Base-by-base conservation (phyloP, 1,284 basidiomycete genomes). In the Marasmius tenuissimus region DNA sequence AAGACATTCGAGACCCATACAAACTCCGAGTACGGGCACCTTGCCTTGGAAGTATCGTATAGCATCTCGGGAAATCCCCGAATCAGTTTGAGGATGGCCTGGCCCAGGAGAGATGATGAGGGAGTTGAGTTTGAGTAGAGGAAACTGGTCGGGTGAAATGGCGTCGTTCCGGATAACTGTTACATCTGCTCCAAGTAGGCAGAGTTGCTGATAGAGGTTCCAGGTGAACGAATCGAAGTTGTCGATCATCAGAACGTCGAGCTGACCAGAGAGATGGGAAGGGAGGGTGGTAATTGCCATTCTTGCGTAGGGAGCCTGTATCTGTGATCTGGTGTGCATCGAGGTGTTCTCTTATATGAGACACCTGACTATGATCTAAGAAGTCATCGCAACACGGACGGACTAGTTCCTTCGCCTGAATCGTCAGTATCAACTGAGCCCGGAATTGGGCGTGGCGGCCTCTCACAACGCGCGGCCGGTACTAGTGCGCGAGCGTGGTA, bases 51-150 rank as follows among this genome's bases (percentile, higher is more conserved):
- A 98, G 76, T 93, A 93, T 65, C 85, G 81, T 72, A 99, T 93
- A 22, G 92, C 94, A 14, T 92, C 91, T 66, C 91, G 86, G 5
- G 93, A 96, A 70, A 99, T 91, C 51, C 97, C 97, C 33, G 93
- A 93, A 76, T 99, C 97, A 1, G 92, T 93, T 62, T 86, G 80
- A 2, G 97, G 97, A 72, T 99, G 97, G 0, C 97, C 97, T 14
- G 97, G 97, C 0, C 97, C 97, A 10, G 97, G 97, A 4, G 96
- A 98, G 73, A 99, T 93, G 76, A 99, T 87, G 66, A 98, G 86
- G 58, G 83, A 88, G 64, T 88, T 89, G 66, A 94, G 89, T 65
- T 88, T 85, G 61, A 87, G 85, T 61, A 77, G 78, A 58, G 85
- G 83, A 67, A 91, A 85, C 52, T 88, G 82, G n/a, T 85, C 80